Base-by-base conservation (phyloP, 306 rosid species). In the Acacia acuminata region DNA sequence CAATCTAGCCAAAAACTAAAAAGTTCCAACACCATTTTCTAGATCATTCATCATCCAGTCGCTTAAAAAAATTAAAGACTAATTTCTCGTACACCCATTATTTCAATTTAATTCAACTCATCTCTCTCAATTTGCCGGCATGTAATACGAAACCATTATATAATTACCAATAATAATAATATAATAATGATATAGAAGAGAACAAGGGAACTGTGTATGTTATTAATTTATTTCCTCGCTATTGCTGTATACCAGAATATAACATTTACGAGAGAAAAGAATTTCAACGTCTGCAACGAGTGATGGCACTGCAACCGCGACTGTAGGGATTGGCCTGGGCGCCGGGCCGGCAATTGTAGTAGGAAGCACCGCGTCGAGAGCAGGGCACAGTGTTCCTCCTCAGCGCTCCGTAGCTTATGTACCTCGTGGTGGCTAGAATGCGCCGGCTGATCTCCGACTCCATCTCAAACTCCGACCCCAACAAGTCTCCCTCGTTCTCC, bases 401-500 rank as follows among this genome's bases (percentile, higher is more conserved):
- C 77, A 94, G 90, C 82, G 98, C 98, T 61, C 97, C 98, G 78
- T 94, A 94, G 94, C 98, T 93, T 22, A 94, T 93, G 85, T 94
- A 94, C 73, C 80, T 85, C 5, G 83, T 8, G 76, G 72, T 0
- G 97, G 60, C 98, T 76, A 94, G 75, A 75, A 91, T 91, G 85
- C 98, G 98, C 84, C 97, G 90, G 89, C 70, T 87, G 87, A 69
- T 89, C 87, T 95, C 98, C 36, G 98, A 93, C 43, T 92, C 96
- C 96, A 94, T 91, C 79, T 81, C 85, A 77, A 91, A 81, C 92
- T 94, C 97, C 40, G 76, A 30, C 8, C 82, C 95, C 4, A 75
- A 51, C 71, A 58, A 42, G 44, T 32, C 92, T 16, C 60, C 60
- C 1, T 19, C 10, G 8, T 83, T 92, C 5, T 83, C 91, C 70